These are phyloP conservation scores for Lyophyllum atratum DNA, from an alignment of 768 basidiomycete species.

Conservation along the genomic window DNA sequence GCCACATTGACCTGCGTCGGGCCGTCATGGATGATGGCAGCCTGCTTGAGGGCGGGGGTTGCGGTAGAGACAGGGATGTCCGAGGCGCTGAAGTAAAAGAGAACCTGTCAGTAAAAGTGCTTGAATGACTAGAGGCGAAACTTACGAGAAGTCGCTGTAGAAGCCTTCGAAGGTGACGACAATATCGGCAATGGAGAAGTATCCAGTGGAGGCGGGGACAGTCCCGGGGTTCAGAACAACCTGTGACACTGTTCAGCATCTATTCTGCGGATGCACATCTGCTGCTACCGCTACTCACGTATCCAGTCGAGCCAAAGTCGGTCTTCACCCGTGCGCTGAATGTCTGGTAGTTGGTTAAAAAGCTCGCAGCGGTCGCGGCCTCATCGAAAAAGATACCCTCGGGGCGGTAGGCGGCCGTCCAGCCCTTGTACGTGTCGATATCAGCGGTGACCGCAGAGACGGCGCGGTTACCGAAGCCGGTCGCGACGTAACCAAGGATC, in stretches of 20 bases:
- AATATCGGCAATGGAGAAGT: slow-evolving; percentile 29
- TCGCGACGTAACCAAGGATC: slow-evolving; percentile 33
- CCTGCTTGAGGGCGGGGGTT: slow-evolving; percentile 26
- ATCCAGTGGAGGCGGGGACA: slow-evolving; percentile 15
- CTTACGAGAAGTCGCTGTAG: slow-evolving; percentile 30
- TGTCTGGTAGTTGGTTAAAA: slow-evolving; percentile 24
- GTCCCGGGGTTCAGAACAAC: slow-evolving; percentile 31
- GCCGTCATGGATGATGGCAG: slow-evolving; percentile 31
- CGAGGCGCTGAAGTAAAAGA: slow-evolving; percentile 19
- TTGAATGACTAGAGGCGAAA: neutral
- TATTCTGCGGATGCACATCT: too few relatives aligned
- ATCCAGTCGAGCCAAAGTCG: slow-evolving; percentile 15
- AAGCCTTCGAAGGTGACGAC: slow-evolving; percentile 30
- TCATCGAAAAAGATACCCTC: slow-evolving; percentile 41
- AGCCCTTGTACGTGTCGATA: slow-evolving; percentile 30
- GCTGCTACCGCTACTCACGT: slow-evolving; percentile 12
- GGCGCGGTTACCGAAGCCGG: slow-evolving; percentile 21
- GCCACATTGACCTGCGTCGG: slow-evolving; percentile 24
- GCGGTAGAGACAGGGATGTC: slow-evolving; percentile 19
- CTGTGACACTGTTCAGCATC: slow-evolving; percentile 14
- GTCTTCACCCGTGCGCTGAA: slow-evolving; percentile 20
- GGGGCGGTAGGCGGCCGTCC: slow-evolving; percentile 28
- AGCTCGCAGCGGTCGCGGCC: slow-evolving; percentile 15
- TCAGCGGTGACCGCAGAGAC: slow-evolving; percentile 25
- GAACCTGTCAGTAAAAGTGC: neutral